Evolutionary conservation across 2,329 filamentous ascomycete species (phyloP), one percentile per base, ranked within the genome.

Genomic region (Aspergillus aculeatinus): DNA sequence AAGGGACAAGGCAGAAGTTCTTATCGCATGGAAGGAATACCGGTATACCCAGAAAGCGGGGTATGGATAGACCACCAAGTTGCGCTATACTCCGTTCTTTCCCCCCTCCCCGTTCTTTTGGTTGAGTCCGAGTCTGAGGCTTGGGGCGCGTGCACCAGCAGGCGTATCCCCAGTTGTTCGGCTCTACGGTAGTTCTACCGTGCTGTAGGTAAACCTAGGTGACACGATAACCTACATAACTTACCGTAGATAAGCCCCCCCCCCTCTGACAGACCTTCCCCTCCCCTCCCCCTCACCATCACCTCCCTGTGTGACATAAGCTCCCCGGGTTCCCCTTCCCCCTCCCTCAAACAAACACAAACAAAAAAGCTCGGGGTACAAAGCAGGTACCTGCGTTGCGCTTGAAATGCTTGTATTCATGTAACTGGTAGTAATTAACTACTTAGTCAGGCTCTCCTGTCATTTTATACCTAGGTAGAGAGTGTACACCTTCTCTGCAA

Each of bases 331-430:
- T 27, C 27, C 27, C 33, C 33, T 35, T 35, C 33, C 14, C 11
- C 33, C 3, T 5, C 33, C 1, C 33, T 10, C 10, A 33, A 33
- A 10, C 33, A 35, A 35, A 35, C 33, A 11, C 19, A 12, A 29
- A 3, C 14, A 39, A 42, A 31, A 47, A 44, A 44, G 14, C n/a
- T 33, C 48, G 44, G 42, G 27, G 44, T 55, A 48, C 53, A 55
- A 55, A 48, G 53, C 53, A 55, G 53, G 53, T 55, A 55, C 53
- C 53, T 55, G 53, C 53, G 52, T 55, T 55, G 52, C 42, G 14
- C 21, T 29, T n/a, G 33, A 44, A 42, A 12, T 16, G 39, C 39
- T 44, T 44, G 39, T 44, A 19, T 44, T 44, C 19, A 47, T 48
- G 53, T 55, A 55, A 44, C 53, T 55, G 53, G 53, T 39, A 21